Base-by-base conservation (phyloP, 768 basidiomycete species). In the Lyophyllum decastes region DNA sequence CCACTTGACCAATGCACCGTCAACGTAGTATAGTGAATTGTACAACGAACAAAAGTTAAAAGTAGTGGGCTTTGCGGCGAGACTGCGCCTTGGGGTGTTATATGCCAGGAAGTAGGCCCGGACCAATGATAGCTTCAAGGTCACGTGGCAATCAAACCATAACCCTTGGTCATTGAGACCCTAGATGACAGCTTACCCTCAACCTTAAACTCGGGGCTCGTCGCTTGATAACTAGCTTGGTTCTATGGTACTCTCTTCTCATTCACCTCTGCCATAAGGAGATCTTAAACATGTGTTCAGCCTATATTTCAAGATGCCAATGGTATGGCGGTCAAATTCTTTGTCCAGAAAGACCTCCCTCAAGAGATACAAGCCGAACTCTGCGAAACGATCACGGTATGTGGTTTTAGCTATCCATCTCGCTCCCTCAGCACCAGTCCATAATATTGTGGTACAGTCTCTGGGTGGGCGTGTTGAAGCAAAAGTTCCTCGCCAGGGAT, bases 401-500 rank as follows among this genome's bases (percentile, higher is more conserved):
- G 80, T 64, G 24, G 11, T 58, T 14, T 17, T 52, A 16, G 16
- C 19, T 54, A 21, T 16, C 57, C 22, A 17, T 30, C 34, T 43
- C 35, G 44, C 40, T 14, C 53, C 30, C 34, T 48, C 16, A 17
- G 25, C 34, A 11, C 27, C 59, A 9, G 59, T 43, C 19, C 41
- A 50, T 46, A 49, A 46, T 16, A 40, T 47, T 26, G 64, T 51
- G 62, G 27, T 21, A 33, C 57, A 92, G 89, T 78, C 83, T 27
- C 79, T 90, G 12, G 91, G 91, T 2, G 91, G 91, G 1, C 78
- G 88, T 55, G 87, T 93, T 16, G 89, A 92, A 66, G 73, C 79
- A 12, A 92, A 92, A 71, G 87, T 92, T 0, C 91, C 91, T 2
- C 79, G 90, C 22, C 83, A 83, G 62, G 91, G 91, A 8, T 92